These are phyloP conservation scores for Thelonectria blattea DNA, from an alignment of 2,329 filamentous ascomycete species.

Conservation along the genomic window DNA sequence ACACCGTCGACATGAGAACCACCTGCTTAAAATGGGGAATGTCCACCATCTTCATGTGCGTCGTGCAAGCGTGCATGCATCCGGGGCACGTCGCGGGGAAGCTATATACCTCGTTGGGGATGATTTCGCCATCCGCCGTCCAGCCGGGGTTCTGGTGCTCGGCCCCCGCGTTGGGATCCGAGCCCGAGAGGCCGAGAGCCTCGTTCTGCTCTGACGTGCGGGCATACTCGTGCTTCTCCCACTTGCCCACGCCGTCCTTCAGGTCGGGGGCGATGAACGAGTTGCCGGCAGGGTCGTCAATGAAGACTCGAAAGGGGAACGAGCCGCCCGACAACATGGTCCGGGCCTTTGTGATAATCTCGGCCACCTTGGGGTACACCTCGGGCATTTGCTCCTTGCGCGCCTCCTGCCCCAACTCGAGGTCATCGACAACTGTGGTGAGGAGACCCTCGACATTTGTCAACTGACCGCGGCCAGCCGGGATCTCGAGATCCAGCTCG, in stretches of 20 bases:
- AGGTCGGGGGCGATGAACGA: constrained; percentile 93
- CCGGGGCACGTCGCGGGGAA: constrained; percentile 93
- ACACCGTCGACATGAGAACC: constrained; percentile 92
- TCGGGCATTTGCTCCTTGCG: constrained; percentile 81
- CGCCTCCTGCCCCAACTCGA: constrained; percentile 81
- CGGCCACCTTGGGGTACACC: constrained; percentile 76
- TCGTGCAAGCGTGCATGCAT: constrained; percentile 83
- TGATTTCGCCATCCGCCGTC: constrained; percentile 73
- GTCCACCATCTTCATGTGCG: constrained; percentile 98
- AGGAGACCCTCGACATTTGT: constrained; percentile 93
- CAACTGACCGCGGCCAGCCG: constrained; percentile 86
- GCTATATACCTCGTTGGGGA: constrained; percentile 90
- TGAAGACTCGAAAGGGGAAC: constrained; percentile 85
- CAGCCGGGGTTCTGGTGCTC: constrained; percentile 58
- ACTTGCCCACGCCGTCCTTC: constrained; percentile 82
- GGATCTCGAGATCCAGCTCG: constrained; percentile 92
- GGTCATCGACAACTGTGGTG: constrained; percentile 76
- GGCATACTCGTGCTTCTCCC: constrained; percentile 82
- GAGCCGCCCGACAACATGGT: constrained; percentile 78
- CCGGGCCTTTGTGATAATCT: constrained; percentile 74
- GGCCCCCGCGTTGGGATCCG: constrained; percentile 61
- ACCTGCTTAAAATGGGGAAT: constrained; percentile 99
- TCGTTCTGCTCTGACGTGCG: constrained; percentile 88
- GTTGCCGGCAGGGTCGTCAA: constrained; percentile 94
- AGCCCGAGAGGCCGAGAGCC: constrained; percentile 76